Conservation (phyloP, 148 eudicot species). For the Cornus florida region DNA sequence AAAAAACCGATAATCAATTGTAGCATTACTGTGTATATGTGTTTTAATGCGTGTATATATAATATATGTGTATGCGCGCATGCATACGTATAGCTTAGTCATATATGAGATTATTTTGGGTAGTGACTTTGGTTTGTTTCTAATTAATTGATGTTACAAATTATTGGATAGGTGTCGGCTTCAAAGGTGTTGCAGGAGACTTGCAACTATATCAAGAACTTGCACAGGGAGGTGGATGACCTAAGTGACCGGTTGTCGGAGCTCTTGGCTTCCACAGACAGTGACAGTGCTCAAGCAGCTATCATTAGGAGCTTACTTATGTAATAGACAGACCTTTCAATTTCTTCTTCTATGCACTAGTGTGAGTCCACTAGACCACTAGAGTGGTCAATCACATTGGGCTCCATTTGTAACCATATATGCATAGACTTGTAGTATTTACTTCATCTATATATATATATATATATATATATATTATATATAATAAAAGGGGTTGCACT, state of each 20-base stretch:
- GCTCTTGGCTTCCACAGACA: constrained; percentile 75
- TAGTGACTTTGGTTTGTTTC: not conserved
- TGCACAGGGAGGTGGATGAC: constrained; percentile 87
- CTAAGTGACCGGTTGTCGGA: constrained; percentile 74
- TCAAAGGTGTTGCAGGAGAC: constrained; percentile 83
- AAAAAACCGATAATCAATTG: too few species aligned
- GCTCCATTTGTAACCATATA: not conserved
- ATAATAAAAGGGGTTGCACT: not conserved
- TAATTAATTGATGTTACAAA: not conserved
- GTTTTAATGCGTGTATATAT: too few species aligned
- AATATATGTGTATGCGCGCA: too few species aligned
- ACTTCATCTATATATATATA: not conserved
- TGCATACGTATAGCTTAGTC: too few species aligned
- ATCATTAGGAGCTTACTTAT: constrained; percentile 80
- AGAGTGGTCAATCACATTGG: not conserved
- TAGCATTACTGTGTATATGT: too few species aligned
- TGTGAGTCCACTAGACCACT: not conserved
- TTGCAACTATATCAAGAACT: constrained; percentile 77
- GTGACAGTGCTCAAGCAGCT: constrained; percentile 85
- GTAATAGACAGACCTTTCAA: constrained; percentile 20
- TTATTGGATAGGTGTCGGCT: constrained; percentile 60
- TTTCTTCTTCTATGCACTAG: not conserved
- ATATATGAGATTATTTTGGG: not conserved
- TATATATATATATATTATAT: not conserved
- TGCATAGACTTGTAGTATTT: not conserved